These are phyloP conservation scores for Phialophora expanda DNA, from an alignment of 2,329 filamentous ascomycete genomes.

Conservation along the genomic window DNA sequence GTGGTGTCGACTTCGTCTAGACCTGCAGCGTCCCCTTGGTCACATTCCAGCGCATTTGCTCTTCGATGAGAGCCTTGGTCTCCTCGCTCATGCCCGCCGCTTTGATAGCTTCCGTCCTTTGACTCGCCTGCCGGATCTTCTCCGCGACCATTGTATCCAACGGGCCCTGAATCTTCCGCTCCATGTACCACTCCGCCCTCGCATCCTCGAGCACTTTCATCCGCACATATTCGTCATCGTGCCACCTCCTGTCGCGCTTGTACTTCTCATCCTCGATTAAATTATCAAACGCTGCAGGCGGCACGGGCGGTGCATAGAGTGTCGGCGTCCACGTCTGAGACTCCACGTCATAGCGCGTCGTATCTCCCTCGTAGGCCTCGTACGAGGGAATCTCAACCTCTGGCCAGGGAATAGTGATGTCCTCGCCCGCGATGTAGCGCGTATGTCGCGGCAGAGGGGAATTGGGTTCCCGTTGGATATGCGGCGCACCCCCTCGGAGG, in stretches of 20 bases:
- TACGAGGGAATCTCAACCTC: conserved; percentile 56
- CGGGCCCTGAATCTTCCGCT: conserved; percentile 31
- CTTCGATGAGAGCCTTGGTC: conserved; percentile 14
- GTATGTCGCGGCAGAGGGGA: conserved; percentile 50
- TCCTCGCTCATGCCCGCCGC: conserved; percentile 19
- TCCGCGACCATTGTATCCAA: conserved; percentile 19
- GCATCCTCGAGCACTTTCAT: conserved; percentile 39
- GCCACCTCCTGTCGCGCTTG: conserved; percentile 22
- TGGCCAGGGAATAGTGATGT: conserved; percentile 77
- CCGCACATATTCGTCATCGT: conserved; percentile 37
- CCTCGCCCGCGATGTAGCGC: conserved; percentile 65
- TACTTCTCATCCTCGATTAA: conserved; percentile 26
- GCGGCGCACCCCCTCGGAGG: conserved; percentile 61
- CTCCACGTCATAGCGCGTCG: conserved; percentile 75
- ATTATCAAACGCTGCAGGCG: conserved; percentile 26
- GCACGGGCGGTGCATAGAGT: conserved; percentile 24
- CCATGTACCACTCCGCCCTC: conserved; percentile 34
- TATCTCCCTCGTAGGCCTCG: conserved; percentile 69
- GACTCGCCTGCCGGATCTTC: conserved; percentile 15
- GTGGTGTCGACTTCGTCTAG: neutral
- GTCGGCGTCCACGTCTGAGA: conserved; percentile 44
- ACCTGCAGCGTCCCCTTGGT: conserved; percentile 4
- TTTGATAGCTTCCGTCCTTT: conserved; percentile 23
- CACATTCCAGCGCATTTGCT: conserved; percentile 10
- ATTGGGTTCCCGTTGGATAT: conserved; percentile 57